Base-by-base conservation (phyloP, 345 rosid genomes). In the Raphanus raphanistrum region DNA sequence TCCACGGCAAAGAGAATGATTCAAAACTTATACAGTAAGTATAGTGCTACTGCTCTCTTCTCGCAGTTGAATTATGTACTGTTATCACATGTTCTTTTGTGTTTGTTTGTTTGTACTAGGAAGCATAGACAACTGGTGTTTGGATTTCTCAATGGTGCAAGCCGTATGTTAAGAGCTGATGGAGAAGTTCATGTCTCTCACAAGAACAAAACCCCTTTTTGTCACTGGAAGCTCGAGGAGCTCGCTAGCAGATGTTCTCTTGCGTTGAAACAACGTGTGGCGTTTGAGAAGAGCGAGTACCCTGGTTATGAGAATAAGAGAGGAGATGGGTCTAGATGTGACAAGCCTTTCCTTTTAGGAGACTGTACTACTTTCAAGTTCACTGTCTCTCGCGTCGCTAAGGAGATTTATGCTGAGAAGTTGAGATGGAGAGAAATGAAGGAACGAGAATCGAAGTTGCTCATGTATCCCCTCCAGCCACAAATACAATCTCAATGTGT, bases 101-200 rank as follows among this genome's bases (percentile, higher is more conserved):
- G n/a, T 21, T 21, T 21, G 21, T 21, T 21, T 21, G 21, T 21
- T 2, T 66, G 15, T 68, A 36, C 43, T 41, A 90, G 96, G 29
- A 86, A 36, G 82, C 92, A 88, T 76, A 81, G 61, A 74, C 8
- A 8, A 1, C 82, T 90, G 59, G 82, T 82, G 70, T 21, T 6
- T 8, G 82, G 80, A 8, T 88, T 87, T 83, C 84, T 90, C 63
- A 52, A 17, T 61, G 80, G 80, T 71, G 89, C 91, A 29, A 79
- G 81, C 29, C 63, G 43, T 27, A 79, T 88, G 86, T 72, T 90
- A 13, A 73, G 73, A 43, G 79, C 43, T 9, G 0, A 78, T 7
- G 92, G 90, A 16, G 84, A 90, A 79, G 60, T 87, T 5, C 91
- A 89, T 65, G 89, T 90, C 13, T 79, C 78, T 57, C 93, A 89